Percentiles rank a stretch among this genome's conserved stretches.
Conservation (phyloP, 352 stramenopile species). For the Phytopythium helicoides region DNA sequence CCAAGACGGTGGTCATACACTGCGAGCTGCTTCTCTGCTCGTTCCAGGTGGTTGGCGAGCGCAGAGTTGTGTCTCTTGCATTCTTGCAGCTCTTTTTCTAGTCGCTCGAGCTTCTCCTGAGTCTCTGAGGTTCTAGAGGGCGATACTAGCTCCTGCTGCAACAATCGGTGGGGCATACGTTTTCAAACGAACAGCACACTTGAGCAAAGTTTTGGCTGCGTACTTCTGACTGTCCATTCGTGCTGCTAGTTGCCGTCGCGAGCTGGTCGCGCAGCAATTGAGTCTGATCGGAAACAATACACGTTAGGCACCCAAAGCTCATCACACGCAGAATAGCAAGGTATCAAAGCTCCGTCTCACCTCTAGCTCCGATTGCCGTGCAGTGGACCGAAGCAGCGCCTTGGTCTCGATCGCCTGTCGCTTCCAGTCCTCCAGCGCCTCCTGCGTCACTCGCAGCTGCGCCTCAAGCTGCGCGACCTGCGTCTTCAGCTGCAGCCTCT, state of each 20-base stretch:
- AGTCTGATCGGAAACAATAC: not conserved
- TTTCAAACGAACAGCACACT: too few species aligned
- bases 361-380: not conserved
- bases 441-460: slow-evolving; percentile 62
- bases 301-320: too few species aligned
- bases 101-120: slow-evolving; percentile 38
- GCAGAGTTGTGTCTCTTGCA: slow-evolving; percentile 45
- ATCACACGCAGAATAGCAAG: too few species aligned
- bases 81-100: slow-evolving; percentile 45
- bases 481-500: slow-evolving; percentile 65
- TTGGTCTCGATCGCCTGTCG: slow-evolving; percentile 61
- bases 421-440: slow-evolving; percentile 64
- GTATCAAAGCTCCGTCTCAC: not conserved
- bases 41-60: slow-evolving; percentile 60
- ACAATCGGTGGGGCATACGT: too few species aligned
- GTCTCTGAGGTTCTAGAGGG: slow-evolving; percentile 41
- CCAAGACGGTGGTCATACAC: slow-evolving; percentile 73
- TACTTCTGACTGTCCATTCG: not conserved
- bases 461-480: slow-evolving; percentile 71
- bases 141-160: slow-evolving; percentile 32
- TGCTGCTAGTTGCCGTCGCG: too few species aligned
- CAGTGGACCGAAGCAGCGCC: slow-evolving; percentile 33
- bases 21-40: slow-evolving; percentile 56
- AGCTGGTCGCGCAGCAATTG: not conserved
- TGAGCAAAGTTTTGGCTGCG: too few species aligned